phyloP scores from a whole-genome alignment of 1,284 basidiomycete species.

The Microbotryum scabiosae region DNA sequence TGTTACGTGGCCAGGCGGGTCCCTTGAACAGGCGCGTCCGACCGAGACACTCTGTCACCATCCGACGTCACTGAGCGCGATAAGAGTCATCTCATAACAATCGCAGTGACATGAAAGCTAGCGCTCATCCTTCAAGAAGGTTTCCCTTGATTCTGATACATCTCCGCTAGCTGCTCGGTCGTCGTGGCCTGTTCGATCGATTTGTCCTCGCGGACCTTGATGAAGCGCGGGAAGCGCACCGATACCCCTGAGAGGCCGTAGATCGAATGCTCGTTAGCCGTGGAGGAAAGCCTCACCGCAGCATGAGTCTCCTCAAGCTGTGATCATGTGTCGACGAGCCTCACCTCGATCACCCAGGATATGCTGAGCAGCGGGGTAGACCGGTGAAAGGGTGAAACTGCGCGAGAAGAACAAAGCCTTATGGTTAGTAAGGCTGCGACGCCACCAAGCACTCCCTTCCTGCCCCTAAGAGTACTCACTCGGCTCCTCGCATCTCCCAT shows the following conservation, averaged over 20 bases:
- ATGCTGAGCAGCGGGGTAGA: constrained; percentile 70
- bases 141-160: constrained; percentile 25
- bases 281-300: too few relatives aligned
- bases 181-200: constrained; percentile 33
- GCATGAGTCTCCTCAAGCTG: too few relatives aligned
- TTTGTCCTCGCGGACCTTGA: constrained; percentile 35
- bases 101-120: too few relatives aligned
- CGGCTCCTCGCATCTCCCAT: constrained; percentile 86
- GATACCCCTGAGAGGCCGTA: constrained; percentile 22
- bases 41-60: too few relatives aligned
- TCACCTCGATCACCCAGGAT: constrained; percentile 59
- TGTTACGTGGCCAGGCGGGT: too few relatives aligned
- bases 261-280: too few relatives aligned
- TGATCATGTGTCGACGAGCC: too few relatives aligned
- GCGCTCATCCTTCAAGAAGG: neutral
- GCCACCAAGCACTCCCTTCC: constrained; percentile 32
- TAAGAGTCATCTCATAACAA: too few relatives aligned
- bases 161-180: constrained; percentile 20
- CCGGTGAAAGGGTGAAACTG: constrained; percentile 78
- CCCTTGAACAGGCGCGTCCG: too few relatives aligned
- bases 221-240: constrained; percentile 42
- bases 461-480: constrained; percentile 46
- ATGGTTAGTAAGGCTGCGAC: neutral
- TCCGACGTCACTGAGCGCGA: too few relatives aligned
- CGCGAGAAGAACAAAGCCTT: constrained; percentile 4